Evolutionary conservation across 176 grass and related monocot genomes (phyloP).

Genomic region (Hordeum marinum): DNA sequence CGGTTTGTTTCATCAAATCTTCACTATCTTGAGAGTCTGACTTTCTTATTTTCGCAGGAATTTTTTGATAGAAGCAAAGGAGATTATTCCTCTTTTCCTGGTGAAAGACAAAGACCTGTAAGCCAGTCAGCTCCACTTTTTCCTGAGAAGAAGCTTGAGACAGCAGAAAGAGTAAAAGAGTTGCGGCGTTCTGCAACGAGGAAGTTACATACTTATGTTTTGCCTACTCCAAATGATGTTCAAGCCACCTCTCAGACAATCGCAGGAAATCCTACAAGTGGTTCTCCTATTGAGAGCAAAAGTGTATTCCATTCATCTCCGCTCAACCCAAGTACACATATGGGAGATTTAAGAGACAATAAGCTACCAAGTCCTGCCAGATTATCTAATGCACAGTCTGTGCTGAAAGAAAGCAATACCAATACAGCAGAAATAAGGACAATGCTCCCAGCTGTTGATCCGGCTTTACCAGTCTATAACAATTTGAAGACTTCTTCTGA

Average conservation of each 20-base stretch:
- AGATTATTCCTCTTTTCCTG: constrained; percentile 41
- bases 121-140: constrained; percentile 87
- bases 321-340: constrained; percentile 53
- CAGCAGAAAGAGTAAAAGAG: constrained; percentile 62
- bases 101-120: constrained; percentile 35
- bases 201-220: constrained; percentile 84
- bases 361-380: constrained; percentile 59
- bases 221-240: constrained; percentile 72
- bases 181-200: constrained; percentile 59
- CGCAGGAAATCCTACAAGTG: constrained; percentile 36
- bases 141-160: constrained; percentile 59
- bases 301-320: constrained; percentile 66
- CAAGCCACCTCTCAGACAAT: constrained; percentile 34
- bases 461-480: constrained; percentile 41
- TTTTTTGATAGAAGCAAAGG: constrained; percentile 56
- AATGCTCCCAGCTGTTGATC: constrained; percentile 23
- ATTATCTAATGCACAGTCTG: constrained; percentile 51
- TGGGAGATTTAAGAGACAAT: constrained; percentile 53
- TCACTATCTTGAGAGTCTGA: neutral
- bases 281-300: constrained; percentile 44
- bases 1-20: neutral
- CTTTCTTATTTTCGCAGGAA: constrained; percentile 51
- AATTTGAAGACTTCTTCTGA: constrained; percentile 40
- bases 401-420: constrained; percentile 77
- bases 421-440: constrained; percentile 45